Conservation (phyloP, 257 asterid genomes). For the Nemophila menziesii region DNA sequence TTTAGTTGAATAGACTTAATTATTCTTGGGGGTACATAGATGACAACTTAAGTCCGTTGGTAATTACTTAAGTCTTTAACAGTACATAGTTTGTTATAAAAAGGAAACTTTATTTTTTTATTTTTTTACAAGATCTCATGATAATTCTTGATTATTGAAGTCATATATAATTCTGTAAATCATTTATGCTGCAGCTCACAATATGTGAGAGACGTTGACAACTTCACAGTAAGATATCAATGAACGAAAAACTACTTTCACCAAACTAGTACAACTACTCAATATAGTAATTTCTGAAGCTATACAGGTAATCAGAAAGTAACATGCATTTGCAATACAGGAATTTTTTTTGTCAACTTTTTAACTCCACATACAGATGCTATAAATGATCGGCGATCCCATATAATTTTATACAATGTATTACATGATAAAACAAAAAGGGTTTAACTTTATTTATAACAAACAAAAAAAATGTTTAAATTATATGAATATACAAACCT, state of each 20-base stretch:
- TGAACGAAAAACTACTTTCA: neutral
- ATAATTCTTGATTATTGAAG: neutral
- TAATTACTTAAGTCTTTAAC: no score
- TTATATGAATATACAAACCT: no score
- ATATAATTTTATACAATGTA: no score
- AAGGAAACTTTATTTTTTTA: no score
- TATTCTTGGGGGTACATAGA: no score
- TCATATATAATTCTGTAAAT: neutral
- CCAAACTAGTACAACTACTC: neutral
- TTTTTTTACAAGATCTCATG: neutral
- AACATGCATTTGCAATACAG: conserved; percentile 20
- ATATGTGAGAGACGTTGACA: neutral
- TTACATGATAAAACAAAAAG: no score
- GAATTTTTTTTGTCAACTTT: conserved; percentile 11
- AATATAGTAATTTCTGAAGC: conserved; percentile 6
- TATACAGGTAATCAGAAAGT: conserved; percentile 3
- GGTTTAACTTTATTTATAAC: no score
- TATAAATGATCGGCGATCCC: no score
- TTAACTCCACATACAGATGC: conserved; percentile 19
- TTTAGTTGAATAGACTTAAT: no score
- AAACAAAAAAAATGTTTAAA: no score
- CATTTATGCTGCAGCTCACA: neutral
- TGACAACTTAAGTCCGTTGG: no score
- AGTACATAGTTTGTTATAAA: no score
- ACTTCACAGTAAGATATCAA: neutral